These are phyloP conservation scores for Pseudocercospora eumusae DNA, from an alignment of 2,329 filamentous ascomycete genomes.

Conservation along the genomic window DNA sequence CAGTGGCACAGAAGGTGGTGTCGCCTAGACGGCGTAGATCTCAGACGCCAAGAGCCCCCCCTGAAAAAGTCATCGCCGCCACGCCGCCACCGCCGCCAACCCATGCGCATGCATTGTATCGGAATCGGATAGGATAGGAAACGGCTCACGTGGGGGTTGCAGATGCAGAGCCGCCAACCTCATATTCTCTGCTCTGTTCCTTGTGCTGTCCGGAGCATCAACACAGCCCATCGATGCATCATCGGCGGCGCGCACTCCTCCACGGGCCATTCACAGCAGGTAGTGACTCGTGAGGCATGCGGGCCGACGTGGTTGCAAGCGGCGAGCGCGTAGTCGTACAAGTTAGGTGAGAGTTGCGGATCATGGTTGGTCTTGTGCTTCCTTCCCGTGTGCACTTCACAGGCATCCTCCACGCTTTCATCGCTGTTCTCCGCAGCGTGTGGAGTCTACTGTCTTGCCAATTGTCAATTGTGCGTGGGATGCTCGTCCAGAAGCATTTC, in stretches of 20 bases:
- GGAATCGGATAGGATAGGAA: not conserved
- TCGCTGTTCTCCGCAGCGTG: constrained; percentile 12
- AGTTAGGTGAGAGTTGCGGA: constrained; percentile 14
- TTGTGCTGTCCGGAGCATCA: not conserved
- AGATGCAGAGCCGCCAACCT: constrained; percentile 5
- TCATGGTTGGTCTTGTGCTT: constrained; percentile 19
- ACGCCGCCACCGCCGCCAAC: not conserved
- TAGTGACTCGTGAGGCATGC: not conserved
- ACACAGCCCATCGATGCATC: not conserved
- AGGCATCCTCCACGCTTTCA: constrained; percentile 19
- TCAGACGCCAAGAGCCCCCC: not conserved
- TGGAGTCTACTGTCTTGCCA: constrained; percentile 10
- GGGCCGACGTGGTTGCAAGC: not conserved
- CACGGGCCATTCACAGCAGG: constrained; percentile 16
- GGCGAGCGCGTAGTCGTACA: constrained; percentile 13
- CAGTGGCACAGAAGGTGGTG: not conserved
- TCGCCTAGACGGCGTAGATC: not conserved
- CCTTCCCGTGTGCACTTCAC: constrained; percentile 8
- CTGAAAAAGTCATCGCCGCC: no score
- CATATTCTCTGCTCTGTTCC: not conserved
- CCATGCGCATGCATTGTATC: constrained; percentile 1
- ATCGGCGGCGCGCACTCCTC: not conserved
- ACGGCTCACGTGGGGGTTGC: constrained; percentile 4
- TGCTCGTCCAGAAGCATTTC: constrained; percentile 9
- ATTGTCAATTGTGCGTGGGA: constrained; percentile 22